Evolutionary conservation across 1,284 basidiomycete genomes (phyloP), one percentile per base, ranked within the genome.

Genomic region (Trichosporon sp.): DNA sequence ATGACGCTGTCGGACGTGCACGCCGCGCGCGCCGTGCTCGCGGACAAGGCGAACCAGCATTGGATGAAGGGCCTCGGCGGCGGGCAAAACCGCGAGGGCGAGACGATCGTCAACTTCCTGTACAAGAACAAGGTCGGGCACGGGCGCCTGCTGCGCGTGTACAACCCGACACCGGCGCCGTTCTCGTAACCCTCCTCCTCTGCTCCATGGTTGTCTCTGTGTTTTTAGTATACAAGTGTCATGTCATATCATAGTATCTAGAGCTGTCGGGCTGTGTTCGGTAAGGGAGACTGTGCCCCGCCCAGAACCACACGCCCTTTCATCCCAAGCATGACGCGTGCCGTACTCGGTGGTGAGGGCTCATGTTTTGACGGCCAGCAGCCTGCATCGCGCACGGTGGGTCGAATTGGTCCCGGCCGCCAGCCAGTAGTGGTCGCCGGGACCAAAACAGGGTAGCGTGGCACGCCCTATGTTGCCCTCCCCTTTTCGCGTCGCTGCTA

Each of bases 111-210:
- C 27, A 77, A 81, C 69, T 82, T 82, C 69, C 72, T 82, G 71
- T 82, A 82, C 70, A 82, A 82, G 75, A 79, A 79, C 75, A 81
- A 81, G 68, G 81, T 80, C 29, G 81, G 81, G n/a, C 78, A 77
- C 60, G 77, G 81, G 51, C 78, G 79, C 1, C 68, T 81, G 13
- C 71, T 81, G 62, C 75, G 79, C 42, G 78, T 81, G 12, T 81
- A 80, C 68, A 81, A 81, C 66, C 80, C 80, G 3, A 65, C 62
- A 9, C 68, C 65, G 12, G 68, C 69, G 44, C 66, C 69, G 2
- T 70, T 70, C 66, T 65, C 69, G 27, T 70, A 65, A 56, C 23
- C 2, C 18, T 21, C 23, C 25, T 56, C 53, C 32, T 31, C 27
- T 60, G 18, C 27, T 60, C 56, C n/a, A 51, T 51, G 29, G 56